Conservation (phyloP, 2,329 filamentous ascomycete species). For the Fusarium incarnatum region DNA sequence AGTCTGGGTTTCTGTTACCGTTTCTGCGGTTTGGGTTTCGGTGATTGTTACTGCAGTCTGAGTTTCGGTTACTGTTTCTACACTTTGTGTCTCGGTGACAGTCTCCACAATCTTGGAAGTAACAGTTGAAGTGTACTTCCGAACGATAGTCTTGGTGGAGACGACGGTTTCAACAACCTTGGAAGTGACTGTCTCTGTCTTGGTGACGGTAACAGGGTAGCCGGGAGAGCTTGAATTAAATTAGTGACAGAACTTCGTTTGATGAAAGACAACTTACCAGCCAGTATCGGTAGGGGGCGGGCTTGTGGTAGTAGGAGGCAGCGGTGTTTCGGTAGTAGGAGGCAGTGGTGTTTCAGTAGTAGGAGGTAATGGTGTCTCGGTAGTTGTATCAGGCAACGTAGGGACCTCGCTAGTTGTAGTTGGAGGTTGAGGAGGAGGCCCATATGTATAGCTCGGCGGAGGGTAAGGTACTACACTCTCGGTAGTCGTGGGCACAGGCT, state of each 20-base stretch:
- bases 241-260: neutral
- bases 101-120: neutral
- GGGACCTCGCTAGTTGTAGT: neutral
- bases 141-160: neutral
- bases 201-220: neutral
- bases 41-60: neutral
- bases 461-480: neutral
- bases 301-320: conserved; percentile 8
- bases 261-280: conserved; percentile 6
- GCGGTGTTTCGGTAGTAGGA: neutral
- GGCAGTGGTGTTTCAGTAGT: neutral
- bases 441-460: conserved; percentile 5
- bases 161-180: conserved; percentile 13
- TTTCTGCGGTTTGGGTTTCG: neutral
- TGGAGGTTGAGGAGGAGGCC: neutral
- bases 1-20: neutral
- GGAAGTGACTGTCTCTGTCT: conserved; percentile 4
- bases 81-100: neutral
- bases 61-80: conserved; percentile 2
- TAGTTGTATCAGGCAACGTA: conserved; percentile 8
- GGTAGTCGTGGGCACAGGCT: neutral
- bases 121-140: neutral
- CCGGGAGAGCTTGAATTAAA: conserved; percentile 6
- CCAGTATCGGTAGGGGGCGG: conserved; percentile 6
- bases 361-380: neutral